phyloP scores from a whole-genome alignment of 495 filamentous ascomycete species.

The Tuber borchii region DNA sequence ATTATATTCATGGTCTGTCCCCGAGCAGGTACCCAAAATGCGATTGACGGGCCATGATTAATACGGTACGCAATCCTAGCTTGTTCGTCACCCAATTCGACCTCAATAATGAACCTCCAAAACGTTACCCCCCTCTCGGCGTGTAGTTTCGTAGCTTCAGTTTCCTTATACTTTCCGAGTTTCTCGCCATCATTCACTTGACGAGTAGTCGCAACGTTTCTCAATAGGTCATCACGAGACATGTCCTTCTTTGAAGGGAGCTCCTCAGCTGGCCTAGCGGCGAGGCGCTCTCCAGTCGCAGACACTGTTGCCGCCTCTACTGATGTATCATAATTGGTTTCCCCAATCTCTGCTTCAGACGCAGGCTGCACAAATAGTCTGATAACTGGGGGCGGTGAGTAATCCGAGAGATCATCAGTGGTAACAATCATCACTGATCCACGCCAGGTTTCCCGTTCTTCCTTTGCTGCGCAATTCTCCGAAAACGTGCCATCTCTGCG shows the following conservation, averaged over 20 bases:
- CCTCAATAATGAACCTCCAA: slow-evolving; percentile 90
- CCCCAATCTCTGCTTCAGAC: slow-evolving; percentile 13
- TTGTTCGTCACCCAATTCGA: slow-evolving; percentile 70
- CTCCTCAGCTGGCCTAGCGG: slow-evolving; percentile 77
- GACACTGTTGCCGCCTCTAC: not conserved
- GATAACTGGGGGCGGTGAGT: slow-evolving; percentile 68
- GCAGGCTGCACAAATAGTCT: slow-evolving; percentile 79
- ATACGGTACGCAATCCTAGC: slow-evolving; percentile 90
- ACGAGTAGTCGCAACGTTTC: not conserved
- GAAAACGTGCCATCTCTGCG: slow-evolving; percentile 48
- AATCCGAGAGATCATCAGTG: slow-evolving; percentile 68
- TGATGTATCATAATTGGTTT: not conserved
- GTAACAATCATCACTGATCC: slow-evolving; percentile 94
- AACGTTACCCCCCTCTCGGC: slow-evolving; percentile 84
- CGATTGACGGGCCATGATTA: slow-evolving; percentile 79
- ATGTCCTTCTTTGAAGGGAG: slow-evolving; percentile 65
- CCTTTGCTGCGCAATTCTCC: slow-evolving; percentile 42
- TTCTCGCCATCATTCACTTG: slow-evolving; percentile 60
- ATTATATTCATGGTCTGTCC: slow-evolving; percentile 94
- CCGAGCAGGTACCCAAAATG: slow-evolving; percentile 87
- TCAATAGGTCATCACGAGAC: slow-evolving; percentile 54
- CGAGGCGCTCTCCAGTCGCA: slow-evolving; percentile 64
- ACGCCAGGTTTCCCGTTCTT: slow-evolving; percentile 75
- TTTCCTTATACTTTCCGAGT: slow-evolving; percentile 65
- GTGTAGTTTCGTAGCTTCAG: slow-evolving; percentile 74